These are phyloP conservation scores for Penicillium sp. DNA, from an alignment of 2,329 filamentous ascomycete genomes.

Conservation along the genomic window DNA sequence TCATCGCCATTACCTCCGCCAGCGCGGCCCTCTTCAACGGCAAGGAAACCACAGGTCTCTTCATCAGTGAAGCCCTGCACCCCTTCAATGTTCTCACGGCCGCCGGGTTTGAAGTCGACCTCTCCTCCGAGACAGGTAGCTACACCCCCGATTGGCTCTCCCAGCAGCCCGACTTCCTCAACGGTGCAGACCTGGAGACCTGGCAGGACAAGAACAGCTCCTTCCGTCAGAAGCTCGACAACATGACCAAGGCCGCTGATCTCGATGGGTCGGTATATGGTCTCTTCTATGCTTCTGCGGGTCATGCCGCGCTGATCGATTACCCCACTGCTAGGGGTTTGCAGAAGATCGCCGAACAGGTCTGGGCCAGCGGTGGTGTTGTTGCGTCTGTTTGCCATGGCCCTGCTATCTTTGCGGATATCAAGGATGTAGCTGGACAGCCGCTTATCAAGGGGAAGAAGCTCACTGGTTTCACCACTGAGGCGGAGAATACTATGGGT, in stretches of 20 bases:
- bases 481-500: conserved; percentile 38
- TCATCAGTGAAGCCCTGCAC: conserved; percentile 51
- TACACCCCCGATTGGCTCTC: conserved; percentile 49
- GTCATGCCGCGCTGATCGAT: conserved; percentile 47
- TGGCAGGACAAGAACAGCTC: conserved; percentile 45
- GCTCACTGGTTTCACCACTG: conserved; percentile 43
- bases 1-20: conserved; percentile 48
- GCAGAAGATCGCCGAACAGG: conserved; percentile 42
- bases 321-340: conserved; percentile 45
- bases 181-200: conserved; percentile 38
- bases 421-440: conserved; percentile 36
- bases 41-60: conserved; percentile 45
- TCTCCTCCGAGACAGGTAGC: conserved; percentile 48
- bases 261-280: conserved; percentile 32
- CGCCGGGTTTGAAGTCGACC: conserved; percentile 46
- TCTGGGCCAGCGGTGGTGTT: conserved; percentile 45
- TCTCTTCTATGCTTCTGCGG: conserved; percentile 17
- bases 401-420: conserved; percentile 39
- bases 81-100: conserved; percentile 48
- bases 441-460: conserved; percentile 40
- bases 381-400: conserved; percentile 47
- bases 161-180: conserved; percentile 44
- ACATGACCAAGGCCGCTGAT: conserved; percentile 39
- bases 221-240: conserved; percentile 47
- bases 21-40: conserved; percentile 42